Base-by-base conservation (phyloP, 805 yeast genomes). In the Sugiyamaella valdiviana region DNA sequence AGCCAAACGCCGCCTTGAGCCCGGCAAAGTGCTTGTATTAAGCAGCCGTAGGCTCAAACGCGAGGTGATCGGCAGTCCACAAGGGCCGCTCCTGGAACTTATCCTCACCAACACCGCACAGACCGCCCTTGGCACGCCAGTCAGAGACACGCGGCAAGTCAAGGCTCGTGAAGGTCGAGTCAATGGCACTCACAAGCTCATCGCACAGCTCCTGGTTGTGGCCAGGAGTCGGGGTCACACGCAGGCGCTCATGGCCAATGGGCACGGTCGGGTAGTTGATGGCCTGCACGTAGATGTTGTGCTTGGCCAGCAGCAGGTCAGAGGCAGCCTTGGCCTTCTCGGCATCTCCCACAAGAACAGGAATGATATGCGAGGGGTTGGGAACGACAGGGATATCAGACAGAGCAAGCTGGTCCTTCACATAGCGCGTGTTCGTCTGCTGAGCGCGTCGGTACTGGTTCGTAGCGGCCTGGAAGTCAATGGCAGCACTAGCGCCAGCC, bases 171-270 rank as follows among this genome's bases (percentile, higher is more conserved):
- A 91, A 93, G 20, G 90, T 87, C 42, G 78, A 77, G 58, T 88
- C 95, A 43, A 93, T 73, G 10, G 97, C 88, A 9, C 71, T 78
- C 47, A 93, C 75, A 58, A 93, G 76, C 56, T 80, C 75, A 64
- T 89, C 87, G 46, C 91, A 76, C 44, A 87, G 74, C 49, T 82
- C 85, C 50, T 80, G 75, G 16, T 80, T 78, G 66, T 93, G 99
- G 47, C 96, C 97, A 35, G 99, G 99, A 38, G 99, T 90, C 48
- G 99, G 98, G n/a, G 99, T 93, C 63, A 93, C 81, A 71, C 99
- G 82, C 61, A 93, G 79, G 66, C 99, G 82, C 72, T 93, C 99
- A 56, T 89, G 83, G 52, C 99, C 99, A 57, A 85, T 81, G 16
- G 96, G 83, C 52, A 93, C 99, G 20, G 99, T 93, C 52, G 99